Percentiles rank a stretch among this genome's conserved stretches.
Conservation (phyloP, 164 flowering plant genomes). For the Nelumbo lutea region DNA sequence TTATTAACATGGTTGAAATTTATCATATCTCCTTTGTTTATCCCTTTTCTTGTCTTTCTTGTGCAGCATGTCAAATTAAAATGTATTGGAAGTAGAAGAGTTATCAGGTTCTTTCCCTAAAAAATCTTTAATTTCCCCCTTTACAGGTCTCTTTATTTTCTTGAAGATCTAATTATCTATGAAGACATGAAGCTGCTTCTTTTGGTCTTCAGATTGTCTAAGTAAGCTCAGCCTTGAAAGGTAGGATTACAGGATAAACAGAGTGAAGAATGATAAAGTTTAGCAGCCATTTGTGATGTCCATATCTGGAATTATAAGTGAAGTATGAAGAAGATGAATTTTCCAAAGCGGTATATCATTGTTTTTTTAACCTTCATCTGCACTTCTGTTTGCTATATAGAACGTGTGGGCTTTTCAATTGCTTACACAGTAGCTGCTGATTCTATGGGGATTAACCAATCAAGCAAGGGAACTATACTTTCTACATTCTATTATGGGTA, state of each 20-base stretch:
- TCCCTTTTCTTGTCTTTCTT: background rate
- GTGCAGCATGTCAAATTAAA: background rate
- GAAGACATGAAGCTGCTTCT: background rate
- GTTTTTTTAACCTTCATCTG: constrained; percentile 74
- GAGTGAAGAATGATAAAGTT: background rate
- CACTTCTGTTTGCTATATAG: constrained; percentile 78
- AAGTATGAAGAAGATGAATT: constrained; percentile 25
- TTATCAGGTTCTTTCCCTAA: background rate
- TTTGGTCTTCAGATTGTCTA: background rate
- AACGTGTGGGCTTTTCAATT: constrained; percentile 90
- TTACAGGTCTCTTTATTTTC: background rate
- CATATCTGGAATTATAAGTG: background rate
- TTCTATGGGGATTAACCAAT: constrained; percentile 69
- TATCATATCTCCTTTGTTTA: too few species aligned
- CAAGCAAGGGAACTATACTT: constrained; percentile 76
- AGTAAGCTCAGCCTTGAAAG: background rate
- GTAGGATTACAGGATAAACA: background rate
- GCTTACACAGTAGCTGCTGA: constrained; percentile 87
- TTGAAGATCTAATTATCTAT: background rate
- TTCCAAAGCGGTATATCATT: constrained; percentile 72
- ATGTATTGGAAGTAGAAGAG: background rate
- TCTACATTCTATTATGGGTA: constrained; percentile 87
- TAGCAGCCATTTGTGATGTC: background rate
- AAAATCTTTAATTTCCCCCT: background rate
- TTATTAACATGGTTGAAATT: too few species aligned